Base-by-base conservation (phyloP, 345 rosid species). In the Heritiera fomes region DNA sequence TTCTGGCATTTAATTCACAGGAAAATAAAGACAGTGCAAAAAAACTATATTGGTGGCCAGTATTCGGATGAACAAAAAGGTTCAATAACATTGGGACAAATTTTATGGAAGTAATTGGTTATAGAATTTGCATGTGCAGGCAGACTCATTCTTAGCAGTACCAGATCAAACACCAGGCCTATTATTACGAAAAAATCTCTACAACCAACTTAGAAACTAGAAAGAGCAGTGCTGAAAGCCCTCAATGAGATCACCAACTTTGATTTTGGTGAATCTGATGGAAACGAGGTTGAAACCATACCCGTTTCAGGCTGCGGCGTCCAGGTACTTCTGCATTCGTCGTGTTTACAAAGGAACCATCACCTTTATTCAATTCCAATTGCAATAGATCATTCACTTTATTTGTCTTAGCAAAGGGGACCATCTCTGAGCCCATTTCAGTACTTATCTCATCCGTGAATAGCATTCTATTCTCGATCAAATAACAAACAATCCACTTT, bases 231-330 rank as follows among this genome's bases (percentile, higher is more conserved):
- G 28, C 14, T 49, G 14, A 49, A 49, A 40, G 43, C 43, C 43
- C 43, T 5, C 43, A 4, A 40, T 2, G 43, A 3, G 43, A n/a
- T 66, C 67, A 77, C 85, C 85, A 80, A 17, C 61, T 72, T 20
- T 66, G 65, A 1, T 59, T 64, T 28, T 32, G 41, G 2, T 77
- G 18, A 68, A 83, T 45, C 23, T 65, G 69, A 23, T 59, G 50
- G 83, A 80, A 83, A 41, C 83, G 79, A 18, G 86, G 86, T 46
- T 75, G 76, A 28, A 83, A 20, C 86, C 86, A 81, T 0, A 81
- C 78, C 55, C 86, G 84, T 65, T 66, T 80, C 1, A 67, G 53
- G 52, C 7, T 13, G 6, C 23, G 45, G 60, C 45, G 30, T 32
- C 12, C 67, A 30, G 73, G 72, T 53, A 50, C 62, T 49, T 50